Conservation (phyloP, 2,329 filamentous ascomycete species). For the Aspergillus quadricinctus region DNA sequence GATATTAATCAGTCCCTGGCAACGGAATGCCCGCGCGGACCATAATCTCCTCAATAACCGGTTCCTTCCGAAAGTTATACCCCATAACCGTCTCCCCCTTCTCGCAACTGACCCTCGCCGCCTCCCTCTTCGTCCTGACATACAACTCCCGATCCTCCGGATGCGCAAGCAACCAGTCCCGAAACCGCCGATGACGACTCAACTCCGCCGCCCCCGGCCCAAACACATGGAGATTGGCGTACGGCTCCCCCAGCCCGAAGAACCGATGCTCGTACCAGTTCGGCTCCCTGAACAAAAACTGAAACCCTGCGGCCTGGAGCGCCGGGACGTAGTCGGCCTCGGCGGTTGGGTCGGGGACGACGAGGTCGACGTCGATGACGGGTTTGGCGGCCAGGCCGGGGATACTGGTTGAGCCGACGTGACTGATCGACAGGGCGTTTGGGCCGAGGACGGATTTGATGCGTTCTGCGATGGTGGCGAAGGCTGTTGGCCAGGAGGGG, state of each 20-base stretch:
- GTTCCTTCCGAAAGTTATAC: slow-evolving; percentile 44
- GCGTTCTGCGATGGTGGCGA: slow-evolving; percentile 11
- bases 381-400: slow-evolving; percentile 49
- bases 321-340: slow-evolving; percentile 42
- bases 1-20: background rate
- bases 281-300: slow-evolving; percentile 46
- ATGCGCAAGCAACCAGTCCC: slow-evolving; percentile 41
- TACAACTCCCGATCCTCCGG: slow-evolving; percentile 41
- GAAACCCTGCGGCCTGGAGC: slow-evolving; percentile 45
- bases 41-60: slow-evolving; percentile 38
- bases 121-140: slow-evolving; percentile 36
- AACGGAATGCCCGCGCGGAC: slow-evolving; percentile 14
- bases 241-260: slow-evolving; percentile 36
- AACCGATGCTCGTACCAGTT: slow-evolving; percentile 49
- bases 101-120: slow-evolving; percentile 25
- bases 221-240: slow-evolving; percentile 50
- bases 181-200: slow-evolving; percentile 43
- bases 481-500: slow-evolving; percentile 20
- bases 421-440: slow-evolving; percentile 34
- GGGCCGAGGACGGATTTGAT: slow-evolving; percentile 17
- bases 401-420: slow-evolving; percentile 51
- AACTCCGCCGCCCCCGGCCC: slow-evolving; percentile 42
- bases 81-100: slow-evolving; percentile 31
- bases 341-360: slow-evolving; percentile 37
- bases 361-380: slow-evolving; percentile 51